Conservation (phyloP, 495 filamentous ascomycete species). For the Hypoxylon lenormandii region DNA sequence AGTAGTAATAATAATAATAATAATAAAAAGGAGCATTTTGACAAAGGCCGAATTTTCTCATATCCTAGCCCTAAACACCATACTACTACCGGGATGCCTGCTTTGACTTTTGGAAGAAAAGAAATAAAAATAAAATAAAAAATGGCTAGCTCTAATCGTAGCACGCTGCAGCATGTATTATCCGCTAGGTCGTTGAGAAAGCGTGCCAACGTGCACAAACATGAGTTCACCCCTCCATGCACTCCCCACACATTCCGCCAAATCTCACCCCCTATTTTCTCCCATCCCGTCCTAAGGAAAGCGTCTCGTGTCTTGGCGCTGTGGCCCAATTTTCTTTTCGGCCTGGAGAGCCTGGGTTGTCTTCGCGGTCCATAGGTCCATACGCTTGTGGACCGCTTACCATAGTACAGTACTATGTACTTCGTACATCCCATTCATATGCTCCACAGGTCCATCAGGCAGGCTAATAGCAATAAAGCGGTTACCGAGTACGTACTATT, state of each 20-base stretch:
- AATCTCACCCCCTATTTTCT: slow-evolving; percentile 39
- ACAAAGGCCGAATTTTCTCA: slow-evolving; percentile 7
- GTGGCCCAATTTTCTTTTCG: slow-evolving; percentile 42
- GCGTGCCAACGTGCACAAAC: slow-evolving; percentile 38
- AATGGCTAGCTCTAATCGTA: slow-evolving; percentile 23
- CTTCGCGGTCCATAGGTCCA: slow-evolving; percentile 35
- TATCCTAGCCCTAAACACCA: slow-evolving; percentile 9
- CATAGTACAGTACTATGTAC: too few relatives aligned
- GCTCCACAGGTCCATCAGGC: slow-evolving; percentile 14
- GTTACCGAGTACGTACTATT: slow-evolving; percentile 22
- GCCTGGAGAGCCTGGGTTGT: slow-evolving; percentile 39
- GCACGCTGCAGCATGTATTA: slow-evolving; percentile 8
- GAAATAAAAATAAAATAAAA: not conserved
- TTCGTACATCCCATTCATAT: too few relatives aligned
- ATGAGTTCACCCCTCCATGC: slow-evolving; percentile 36
- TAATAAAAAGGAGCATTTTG: not conserved
- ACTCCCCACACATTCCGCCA: slow-evolving; percentile 48
- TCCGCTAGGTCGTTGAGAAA: slow-evolving; percentile 7
- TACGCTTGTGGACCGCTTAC: slow-evolving; percentile 28
- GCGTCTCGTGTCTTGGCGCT: slow-evolving; percentile 46
- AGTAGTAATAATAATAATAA: too few relatives aligned
- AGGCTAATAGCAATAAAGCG: slow-evolving; percentile 46
- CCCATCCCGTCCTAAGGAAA: slow-evolving; percentile 34
- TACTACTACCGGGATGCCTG: slow-evolving; percentile 16
- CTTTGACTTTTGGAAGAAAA: slow-evolving; percentile 5